These are phyloP conservation scores for Aphanomyces euteiches DNA, from an alignment of 352 stramenopile genomes.

Conservation along the genomic window DNA sequence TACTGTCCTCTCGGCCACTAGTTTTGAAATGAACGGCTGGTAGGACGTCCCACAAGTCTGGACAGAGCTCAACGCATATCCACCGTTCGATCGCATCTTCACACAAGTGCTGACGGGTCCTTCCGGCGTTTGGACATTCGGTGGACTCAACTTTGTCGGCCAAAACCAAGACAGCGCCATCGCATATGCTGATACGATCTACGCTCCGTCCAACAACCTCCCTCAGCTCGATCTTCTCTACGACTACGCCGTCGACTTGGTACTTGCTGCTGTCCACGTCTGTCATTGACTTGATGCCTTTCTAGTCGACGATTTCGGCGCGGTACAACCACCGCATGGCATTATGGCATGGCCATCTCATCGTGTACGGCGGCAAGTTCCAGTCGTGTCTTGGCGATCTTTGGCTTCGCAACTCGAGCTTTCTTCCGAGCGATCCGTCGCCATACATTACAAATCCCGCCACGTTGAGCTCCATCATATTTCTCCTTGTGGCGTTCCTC, in stretches of 20 bases:
- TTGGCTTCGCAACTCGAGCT: slow-evolving; percentile 17
- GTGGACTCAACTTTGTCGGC: slow-evolving; percentile 9
- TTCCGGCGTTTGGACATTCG: slow-evolving; percentile 1
- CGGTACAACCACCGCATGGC: slow-evolving; percentile 26
- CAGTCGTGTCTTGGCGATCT: slow-evolving; percentile 20
- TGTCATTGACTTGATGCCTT: neutral
- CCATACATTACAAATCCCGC: neutral
- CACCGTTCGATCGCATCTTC: slow-evolving; percentile 18
- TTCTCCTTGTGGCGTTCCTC: slow-evolving; percentile 6
- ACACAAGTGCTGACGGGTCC: neutral
- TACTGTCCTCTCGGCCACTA: neutral
- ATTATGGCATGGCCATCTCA: neutral
- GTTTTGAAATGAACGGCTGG: neutral
- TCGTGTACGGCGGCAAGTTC: slow-evolving; percentile 26
- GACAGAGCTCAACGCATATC: neutral
- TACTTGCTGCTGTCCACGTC: neutral
- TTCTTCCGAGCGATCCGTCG: neutral
- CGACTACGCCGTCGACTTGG: slow-evolving; percentile 10
- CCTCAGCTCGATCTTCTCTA: slow-evolving; percentile 13
- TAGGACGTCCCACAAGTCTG: neutral
- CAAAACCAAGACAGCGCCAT: slow-evolving; percentile 11
- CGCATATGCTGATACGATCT: slow-evolving; percentile 24
- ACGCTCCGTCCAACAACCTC: neutral
- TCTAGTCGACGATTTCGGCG: slow-evolving; percentile 1
- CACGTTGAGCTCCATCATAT: neutral